Evolutionary conservation across 306 rosid genomes (phyloP), one percentile per base, ranked within the genome.

Genomic region (Lotus japonicus): DNA sequence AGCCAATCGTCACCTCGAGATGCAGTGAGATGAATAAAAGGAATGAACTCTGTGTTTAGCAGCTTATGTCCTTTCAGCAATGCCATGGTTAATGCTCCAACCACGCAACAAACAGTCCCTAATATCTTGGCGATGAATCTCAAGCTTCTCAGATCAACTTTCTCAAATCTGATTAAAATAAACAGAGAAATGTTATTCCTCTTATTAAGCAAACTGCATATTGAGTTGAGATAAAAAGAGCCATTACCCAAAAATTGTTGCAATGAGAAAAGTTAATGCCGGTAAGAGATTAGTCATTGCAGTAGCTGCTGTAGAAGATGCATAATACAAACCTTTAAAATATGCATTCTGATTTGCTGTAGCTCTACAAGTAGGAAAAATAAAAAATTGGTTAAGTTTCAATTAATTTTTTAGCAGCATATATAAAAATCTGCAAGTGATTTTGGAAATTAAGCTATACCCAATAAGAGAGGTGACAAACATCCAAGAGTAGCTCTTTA

Each of bases 1-100:
- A 77, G 57, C 87, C 87, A 83, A 15, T 70, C 55, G 9, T 79
- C 87, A 68, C 64, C 75, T 15, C 26, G 68, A 15, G 14, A 15
- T 10, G 78, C 68, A 13, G 75, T 49, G 46, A 71, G 14, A 61
- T 82, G 73, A 19, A 41, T 76, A 14, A 77, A 43, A 45, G 78
- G 78, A 45, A 77, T 58, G 3, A 74, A 61, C 28, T 75, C 69
- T 51, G 69, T 35, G 60, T 84, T 72, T 26, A 90, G 44, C 50
- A 88, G 75, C 73, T 86, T 86, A 11, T 84, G 84, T 33, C 97
- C 97, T 70, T 89, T 86, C 1, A 88, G 36, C 28, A 88, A 52
- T 6, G 95, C 90, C 85, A 90, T 86, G 65, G 68, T 73, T 63
- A 90, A 71, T 7, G 97, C 89, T 61, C 95, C 97, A 60, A 83